These are phyloP conservation scores for Letharia columbiana DNA, from an alignment of 495 filamentous ascomycete species.

Conservation along the genomic window DNA sequence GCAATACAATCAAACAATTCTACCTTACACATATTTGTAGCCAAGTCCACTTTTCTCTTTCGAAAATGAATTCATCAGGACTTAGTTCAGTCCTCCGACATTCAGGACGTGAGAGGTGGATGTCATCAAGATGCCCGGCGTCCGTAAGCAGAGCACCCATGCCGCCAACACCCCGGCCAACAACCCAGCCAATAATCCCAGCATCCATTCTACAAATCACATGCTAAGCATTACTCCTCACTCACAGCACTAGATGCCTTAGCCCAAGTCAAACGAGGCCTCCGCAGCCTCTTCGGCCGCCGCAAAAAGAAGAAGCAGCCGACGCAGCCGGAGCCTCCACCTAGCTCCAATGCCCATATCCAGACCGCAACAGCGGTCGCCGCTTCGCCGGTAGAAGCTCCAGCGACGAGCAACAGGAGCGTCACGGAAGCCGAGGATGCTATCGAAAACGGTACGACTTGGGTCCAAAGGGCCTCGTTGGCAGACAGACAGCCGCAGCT, in stretches of 20 bases:
- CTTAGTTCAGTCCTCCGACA: constrained; percentile 4
- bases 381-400: constrained; percentile 8
- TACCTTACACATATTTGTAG: not conserved
- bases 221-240: not conserved
- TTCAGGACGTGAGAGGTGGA: constrained; percentile 4
- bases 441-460: not conserved
- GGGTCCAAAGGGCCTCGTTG: not conserved
- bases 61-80: constrained; percentile 10
- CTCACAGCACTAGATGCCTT: constrained; percentile 22
- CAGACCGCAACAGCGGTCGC: constrained; percentile 8
- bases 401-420: constrained; percentile 4
- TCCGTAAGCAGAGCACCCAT: constrained; percentile 20
- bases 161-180: not conserved
- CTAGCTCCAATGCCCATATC: not conserved
- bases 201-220: not conserved
- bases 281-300: constrained; percentile 23
- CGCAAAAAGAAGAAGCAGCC: constrained; percentile 18
- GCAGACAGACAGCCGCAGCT: not conserved
- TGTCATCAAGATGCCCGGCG: constrained; percentile 23
- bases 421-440: not conserved
- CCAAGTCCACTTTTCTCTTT: not conserved
- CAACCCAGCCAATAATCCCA: not conserved
- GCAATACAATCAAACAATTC: constrained; percentile 6
- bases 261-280: constrained; percentile 24
- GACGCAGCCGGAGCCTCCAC: constrained; percentile 9